A percentile compares a stretch with the other conserved stretches of the same genome.
Evolutionary conservation across 768 basidiomycete species (phyloP).

Genomic region (Chalciporus chontae): DNA sequence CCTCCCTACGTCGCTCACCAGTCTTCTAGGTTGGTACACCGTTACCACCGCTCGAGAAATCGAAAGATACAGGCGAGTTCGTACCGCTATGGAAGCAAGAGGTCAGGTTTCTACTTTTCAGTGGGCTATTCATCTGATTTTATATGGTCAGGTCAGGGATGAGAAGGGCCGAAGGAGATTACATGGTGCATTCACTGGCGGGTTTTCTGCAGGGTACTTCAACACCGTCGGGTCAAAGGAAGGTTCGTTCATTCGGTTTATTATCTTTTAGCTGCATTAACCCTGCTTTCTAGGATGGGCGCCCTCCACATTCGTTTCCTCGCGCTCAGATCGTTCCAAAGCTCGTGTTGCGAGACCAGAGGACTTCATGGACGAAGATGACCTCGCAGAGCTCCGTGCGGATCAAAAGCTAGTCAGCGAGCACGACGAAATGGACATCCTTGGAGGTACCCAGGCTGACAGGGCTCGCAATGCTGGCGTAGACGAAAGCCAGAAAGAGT

Average conservation of each 20-base stretch:
- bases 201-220: slow-evolving; percentile 96
- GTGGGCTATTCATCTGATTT: slow-evolving; percentile 20
- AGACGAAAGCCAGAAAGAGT: slow-evolving; percentile 43
- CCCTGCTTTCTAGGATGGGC: slow-evolving; percentile 73
- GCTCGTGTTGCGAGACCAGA: slow-evolving; percentile 60
- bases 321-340: slow-evolving; percentile 71
- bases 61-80: slow-evolving; percentile 89
- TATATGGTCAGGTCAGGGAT: slow-evolving; percentile 66
- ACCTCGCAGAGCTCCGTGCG: slow-evolving; percentile 78
- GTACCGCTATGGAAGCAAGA: slow-evolving; percentile 99
- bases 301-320: slow-evolving; percentile 90
- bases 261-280: not conserved
- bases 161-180: slow-evolving; percentile 88
- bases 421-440: slow-evolving; percentile 71
- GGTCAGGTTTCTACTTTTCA: slow-evolving; percentile 40
- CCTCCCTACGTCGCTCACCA: slow-evolving; percentile 2
- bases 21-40: slow-evolving; percentile 82
- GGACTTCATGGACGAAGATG: slow-evolving; percentile 99
- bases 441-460: slow-evolving; percentile 54
- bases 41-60: slow-evolving; percentile 90
- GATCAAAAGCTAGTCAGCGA: slow-evolving; percentile 73
- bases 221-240: slow-evolving; percentile 96
- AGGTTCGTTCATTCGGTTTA: slow-evolving; percentile 45
- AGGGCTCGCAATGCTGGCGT: slow-evolving; percentile 28
- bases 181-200: slow-evolving; percentile 99